Base-by-base conservation (phyloP, 345 rosid genomes). In the Syzygium aromaticum region DNA sequence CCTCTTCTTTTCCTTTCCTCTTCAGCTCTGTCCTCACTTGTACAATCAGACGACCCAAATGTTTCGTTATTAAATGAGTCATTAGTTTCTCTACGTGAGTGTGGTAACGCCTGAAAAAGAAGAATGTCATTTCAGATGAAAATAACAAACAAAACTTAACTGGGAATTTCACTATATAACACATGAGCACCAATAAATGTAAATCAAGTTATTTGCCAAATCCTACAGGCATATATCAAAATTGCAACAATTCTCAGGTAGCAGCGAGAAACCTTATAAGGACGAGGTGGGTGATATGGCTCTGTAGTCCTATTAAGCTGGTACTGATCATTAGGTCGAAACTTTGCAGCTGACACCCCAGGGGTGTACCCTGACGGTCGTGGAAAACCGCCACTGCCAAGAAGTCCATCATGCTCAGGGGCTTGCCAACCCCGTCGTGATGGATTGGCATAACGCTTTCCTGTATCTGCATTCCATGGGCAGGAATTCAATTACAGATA, bases 1-100 rank as follows among this genome's bases (percentile, higher is more conserved):
- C 99, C 98, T 95, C 99, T 94, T 92, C 99, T 95, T 89, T 96
- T 94, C 90, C 93, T 94, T 91, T 98, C 99, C 90, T 96, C 99
- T 92, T 96, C 99, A 91, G 95, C 96, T 91, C 95, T 96, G 90
- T 95, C 98, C 86, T 95, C 99, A 87, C 90, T 92, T 22, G 96
- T 89, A 90, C 54, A 87, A 64, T 96, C 98, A 84, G 95, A 92
- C 89, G 98, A 94, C 89, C 99, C 99, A 92, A 98, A 98, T 77
- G 99, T 98, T 92, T 98, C 99, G 86, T 98, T 96, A 90, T 98
- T 95, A 84, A 54, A 85, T 3, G 98, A 93, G 91, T 98, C 99
- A 73, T 92, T 92, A 85, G 92, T 88, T 27, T 93, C 98, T 91
- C 95, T 94, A 80, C 97, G 93, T 14, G 89, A 85, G 89, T 87